phyloP scores from a whole-genome alignment of 768 basidiomycete genomes.

The Tephrocybe sp. region DNA sequence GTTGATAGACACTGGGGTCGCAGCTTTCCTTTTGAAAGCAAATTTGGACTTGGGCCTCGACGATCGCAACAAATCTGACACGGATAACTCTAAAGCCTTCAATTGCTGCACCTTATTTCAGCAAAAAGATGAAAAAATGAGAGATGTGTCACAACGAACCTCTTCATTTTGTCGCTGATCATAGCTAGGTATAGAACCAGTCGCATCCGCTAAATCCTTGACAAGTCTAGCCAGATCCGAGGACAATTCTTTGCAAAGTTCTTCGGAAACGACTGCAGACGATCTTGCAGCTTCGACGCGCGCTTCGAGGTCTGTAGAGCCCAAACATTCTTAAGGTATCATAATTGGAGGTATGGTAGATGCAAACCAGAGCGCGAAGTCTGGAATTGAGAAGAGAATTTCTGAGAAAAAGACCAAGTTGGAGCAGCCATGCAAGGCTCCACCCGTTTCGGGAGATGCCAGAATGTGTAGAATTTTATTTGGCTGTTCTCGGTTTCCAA shows the following conservation, averaged over 20 bases:
- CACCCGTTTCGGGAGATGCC: too few relatives aligned
- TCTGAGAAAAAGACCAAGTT: constrained; percentile 50
- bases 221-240: constrained; percentile 55
- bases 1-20: constrained; percentile 11
- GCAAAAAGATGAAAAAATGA: constrained; percentile 12
- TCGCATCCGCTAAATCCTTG: constrained; percentile 65
- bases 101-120: constrained; percentile 52
- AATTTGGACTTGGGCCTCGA: constrained; percentile 61
- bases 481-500: too few relatives aligned
- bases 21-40: constrained; percentile 51
- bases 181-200: constrained; percentile 64
- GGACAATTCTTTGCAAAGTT: constrained; percentile 44
- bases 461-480: too few relatives aligned
- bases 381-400: constrained; percentile 52
- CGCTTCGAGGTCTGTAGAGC: constrained; percentile 44
- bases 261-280: constrained; percentile 25
- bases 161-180: constrained; percentile 73
- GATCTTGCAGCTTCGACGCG: constrained; percentile 43
- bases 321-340: constrained; percentile 16
- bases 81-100: constrained; percentile 53
- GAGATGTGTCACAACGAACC: constrained; percentile 37
- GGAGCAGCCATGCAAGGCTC: too few relatives aligned
- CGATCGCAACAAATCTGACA: constrained; percentile 51
- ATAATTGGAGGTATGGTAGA: constrained; percentile 14
- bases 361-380: constrained; percentile 49